Evolutionary conservation across 768 basidiomycete genomes (phyloP).

Genomic region (Hemileccinum rubropunctum): DNA sequence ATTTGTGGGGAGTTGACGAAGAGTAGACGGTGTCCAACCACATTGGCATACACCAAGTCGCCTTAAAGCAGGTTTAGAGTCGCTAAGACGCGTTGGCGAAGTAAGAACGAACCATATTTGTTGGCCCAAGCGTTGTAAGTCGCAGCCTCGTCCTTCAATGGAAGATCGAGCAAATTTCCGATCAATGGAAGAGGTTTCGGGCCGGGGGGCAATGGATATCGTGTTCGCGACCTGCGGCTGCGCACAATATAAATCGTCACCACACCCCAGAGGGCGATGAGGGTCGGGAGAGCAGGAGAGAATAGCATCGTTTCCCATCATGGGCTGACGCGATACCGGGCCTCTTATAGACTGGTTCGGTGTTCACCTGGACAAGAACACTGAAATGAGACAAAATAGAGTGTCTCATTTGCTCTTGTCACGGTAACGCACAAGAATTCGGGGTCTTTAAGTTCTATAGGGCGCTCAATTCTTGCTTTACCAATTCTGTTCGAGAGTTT

Average conservation of each 20-base stretch:
- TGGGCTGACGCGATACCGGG: not conserved
- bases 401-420: slow-evolving; percentile 19
- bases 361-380: slow-evolving; percentile 13
- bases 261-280: slow-evolving; percentile 22
- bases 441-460: slow-evolving; percentile 1
- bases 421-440: not conserved
- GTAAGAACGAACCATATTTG: slow-evolving; percentile 29
- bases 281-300: slow-evolving; percentile 9
- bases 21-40: slow-evolving; percentile 47
- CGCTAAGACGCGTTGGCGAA: not conserved
- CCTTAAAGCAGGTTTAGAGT: slow-evolving; percentile 28
- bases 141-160: slow-evolving; percentile 35
- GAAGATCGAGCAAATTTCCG: slow-evolving; percentile 51
- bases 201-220: slow-evolving; percentile 50
- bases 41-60: slow-evolving; percentile 51
- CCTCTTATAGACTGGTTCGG: slow-evolving; percentile 18
- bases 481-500: no score
- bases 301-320: slow-evolving; percentile 18
- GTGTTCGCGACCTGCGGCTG: slow-evolving; percentile 10
- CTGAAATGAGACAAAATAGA: slow-evolving; percentile 6
- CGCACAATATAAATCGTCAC: slow-evolving; percentile 17
- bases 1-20: slow-evolving; percentile 47
- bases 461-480: no score
- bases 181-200: slow-evolving; percentile 51
- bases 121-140: slow-evolving; percentile 44